Base-by-base conservation (phyloP, 1,284 basidiomycete species). In the Melanopsichium pennsylvanicum region DNA sequence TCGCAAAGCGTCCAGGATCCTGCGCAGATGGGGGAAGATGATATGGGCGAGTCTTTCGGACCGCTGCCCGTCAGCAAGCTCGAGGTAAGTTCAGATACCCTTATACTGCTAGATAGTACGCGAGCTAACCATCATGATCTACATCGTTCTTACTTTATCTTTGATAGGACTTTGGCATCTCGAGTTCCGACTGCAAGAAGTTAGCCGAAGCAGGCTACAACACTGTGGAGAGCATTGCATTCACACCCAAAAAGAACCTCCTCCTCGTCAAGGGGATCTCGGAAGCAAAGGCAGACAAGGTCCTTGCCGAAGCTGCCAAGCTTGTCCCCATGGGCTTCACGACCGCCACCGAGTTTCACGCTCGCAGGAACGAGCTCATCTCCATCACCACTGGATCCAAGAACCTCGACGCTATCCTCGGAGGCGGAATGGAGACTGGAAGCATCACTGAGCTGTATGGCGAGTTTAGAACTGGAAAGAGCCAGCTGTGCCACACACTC, bases 371-470 rank as follows among this genome's bases (percentile, higher is more conserved):
- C n/a, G 96, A 98, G 81, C 86, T 98, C 37, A 92, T 99, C 15
- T 91, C 92, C 81, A 96, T 99, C 71, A 95, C 93, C 1, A 98
- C 96, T 0, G 96, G 96, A 8, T 94, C 92, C 2, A 94, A 93
- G 75, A 93, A 97, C 67, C 85, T 99, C 23, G 95, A 99, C 83
- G 92, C 93, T 1, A 87, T 98, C 21, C 85, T 99, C 2, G 96
- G 96, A 73, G 96, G 94, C 51, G 96, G 96, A 8, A 92, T 99
- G 75, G 96, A 99, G 84, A 99, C 96, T 11, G 96, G 96, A 33
- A 91, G 93, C 1, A 97, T 99, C 81, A 99, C 96, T 0, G 96
- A 99, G 82, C 84, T 99, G 21, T 98, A 97, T 83, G 96, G 96
- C 73, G 96, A 99, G 83, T 99, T 97, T 83, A 86, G 96, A 72